A percentile compares a stretch with the other conserved stretches of the same genome.
Conservation (phyloP, 2,329 filamentous ascomycete genomes). For the Hirsutella rhossiliensis region DNA sequence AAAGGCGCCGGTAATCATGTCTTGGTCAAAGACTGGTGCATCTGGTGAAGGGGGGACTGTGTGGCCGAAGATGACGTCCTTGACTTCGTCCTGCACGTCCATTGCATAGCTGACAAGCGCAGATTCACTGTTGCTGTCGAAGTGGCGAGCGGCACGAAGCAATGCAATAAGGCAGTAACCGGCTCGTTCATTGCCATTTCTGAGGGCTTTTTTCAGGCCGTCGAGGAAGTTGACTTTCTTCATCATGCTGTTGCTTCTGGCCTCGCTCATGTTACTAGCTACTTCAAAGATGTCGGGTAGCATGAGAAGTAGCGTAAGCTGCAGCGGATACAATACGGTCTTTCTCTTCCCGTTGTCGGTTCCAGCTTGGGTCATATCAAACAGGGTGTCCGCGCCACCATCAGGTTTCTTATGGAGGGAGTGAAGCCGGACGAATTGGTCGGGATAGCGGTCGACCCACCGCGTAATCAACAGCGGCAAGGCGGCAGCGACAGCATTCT, state of each 20-base stretch:
- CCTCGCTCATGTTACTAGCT: constrained; percentile 53
- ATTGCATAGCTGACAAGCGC: constrained; percentile 54
- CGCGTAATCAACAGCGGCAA: constrained; percentile 50
- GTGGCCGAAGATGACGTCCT: constrained; percentile 51
- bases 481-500: constrained; percentile 50
- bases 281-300: constrained; percentile 60
- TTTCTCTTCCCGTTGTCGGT: constrained; percentile 45
- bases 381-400: constrained; percentile 52
- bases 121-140: constrained; percentile 49
- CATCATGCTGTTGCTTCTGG: constrained; percentile 47
- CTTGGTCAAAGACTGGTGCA: constrained; percentile 41
- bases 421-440: constrained; percentile 54
- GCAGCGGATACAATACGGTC: constrained; percentile 47
- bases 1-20: constrained; percentile 54
- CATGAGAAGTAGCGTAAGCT: constrained; percentile 49
- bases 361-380: constrained; percentile 55
- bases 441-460: constrained; percentile 54
- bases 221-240: constrained; percentile 59
- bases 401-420: constrained; percentile 49
- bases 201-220: constrained; percentile 46
- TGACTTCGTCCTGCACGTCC: constrained; percentile 58
- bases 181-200: constrained; percentile 53
- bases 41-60: constrained; percentile 21
- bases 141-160: constrained; percentile 51
- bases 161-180: constrained; percentile 54